Evolutionary conservation across 352 stramenopile genomes (phyloP).

Genomic region (Globisporangium ultimum): DNA sequence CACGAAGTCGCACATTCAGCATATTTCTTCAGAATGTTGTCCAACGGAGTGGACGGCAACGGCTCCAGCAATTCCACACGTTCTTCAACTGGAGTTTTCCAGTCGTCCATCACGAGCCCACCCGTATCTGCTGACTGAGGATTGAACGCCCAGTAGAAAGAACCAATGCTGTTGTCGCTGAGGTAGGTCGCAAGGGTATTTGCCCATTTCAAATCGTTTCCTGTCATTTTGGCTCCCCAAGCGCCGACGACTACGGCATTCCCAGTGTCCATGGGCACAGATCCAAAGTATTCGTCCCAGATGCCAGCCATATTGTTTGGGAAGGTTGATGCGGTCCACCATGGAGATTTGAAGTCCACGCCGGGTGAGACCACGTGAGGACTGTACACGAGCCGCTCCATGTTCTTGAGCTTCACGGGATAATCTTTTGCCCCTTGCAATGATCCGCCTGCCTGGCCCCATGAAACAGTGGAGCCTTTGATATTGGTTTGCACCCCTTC

Average conservation of each 20-base stretch:
- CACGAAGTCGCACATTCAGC: conserved; percentile 36
- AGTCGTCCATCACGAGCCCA: conserved; percentile 69
- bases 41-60: conserved; percentile 37
- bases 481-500: conserved; percentile 75
- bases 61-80: conserved; percentile 43
- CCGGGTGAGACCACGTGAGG: conserved; percentile 62
- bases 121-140: conserved; percentile 68
- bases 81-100: conserved; percentile 54
- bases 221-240: conserved; percentile 64
- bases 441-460: conserved; percentile 60
- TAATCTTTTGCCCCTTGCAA: conserved; percentile 57
- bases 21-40: conserved; percentile 35
- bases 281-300: conserved; percentile 72
- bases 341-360: conserved; percentile 60
- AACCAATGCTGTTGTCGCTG: conserved; percentile 47
- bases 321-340: conserved; percentile 56
- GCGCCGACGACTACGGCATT: conserved; percentile 60
- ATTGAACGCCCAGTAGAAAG: conserved; percentile 81
- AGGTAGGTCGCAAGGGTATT: conserved; percentile 49
- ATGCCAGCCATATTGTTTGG: conserved; percentile 63
- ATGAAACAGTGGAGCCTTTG: conserved; percentile 44
- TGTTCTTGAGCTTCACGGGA: conserved; percentile 63
- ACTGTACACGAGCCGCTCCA: conserved; percentile 68
- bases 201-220: conserved; percentile 56
- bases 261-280: conserved; percentile 47